Base-by-base conservation (phyloP, 2,329 filamentous ascomycete genomes). In the Diplodia scrobiculata region DNA sequence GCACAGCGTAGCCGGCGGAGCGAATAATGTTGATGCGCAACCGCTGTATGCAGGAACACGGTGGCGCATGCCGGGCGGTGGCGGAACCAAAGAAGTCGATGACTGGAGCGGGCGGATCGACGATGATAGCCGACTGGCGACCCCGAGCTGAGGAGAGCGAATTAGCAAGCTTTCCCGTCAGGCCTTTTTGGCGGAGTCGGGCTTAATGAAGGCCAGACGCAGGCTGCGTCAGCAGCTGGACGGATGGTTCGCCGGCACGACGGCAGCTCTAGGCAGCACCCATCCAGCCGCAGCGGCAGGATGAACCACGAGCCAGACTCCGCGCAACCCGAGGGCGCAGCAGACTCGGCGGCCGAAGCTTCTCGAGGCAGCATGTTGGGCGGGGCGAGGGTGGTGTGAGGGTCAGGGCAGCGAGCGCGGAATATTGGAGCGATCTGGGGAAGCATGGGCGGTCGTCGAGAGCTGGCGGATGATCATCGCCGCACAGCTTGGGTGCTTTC, bases 151-250 rank as follows among this genome's bases (percentile, higher is more conserved):
- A 36, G 32, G 25, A n/a, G 25, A 48, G 55, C 58, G 58, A 29
- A 62, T 62, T 50, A 27, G 29, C 25, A n/a, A 5, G 13, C 19
- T 32, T 3, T 32, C 7, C 1, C 25, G 25, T 25, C 29, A 9
- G 29, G 25, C 27, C 19, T 53, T 14, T 58, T 2, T 32, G 5
- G 29, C 29, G 29, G 29, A 32, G 29, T 32, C 29, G 29, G 53
- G 17, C 36, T 29, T 48, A 62, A 62, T 62, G 58, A 62, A 62
- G n/a, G 29, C 58, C 58, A 62, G 45, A 62, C 58, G 29, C 58
- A 27, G 45, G 54, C 58, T 62, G 58, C 58, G 58, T 62, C 58
- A 62, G 58, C 58, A 48, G 36, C 41, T 45, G 45, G 13, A 34
- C 58, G 58, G 58, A 48, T 25, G 25, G 25, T n/a, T 34, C 17